phyloP scores from a whole-genome alignment of 768 basidiomycete species.

The Mycena venus region DNA sequence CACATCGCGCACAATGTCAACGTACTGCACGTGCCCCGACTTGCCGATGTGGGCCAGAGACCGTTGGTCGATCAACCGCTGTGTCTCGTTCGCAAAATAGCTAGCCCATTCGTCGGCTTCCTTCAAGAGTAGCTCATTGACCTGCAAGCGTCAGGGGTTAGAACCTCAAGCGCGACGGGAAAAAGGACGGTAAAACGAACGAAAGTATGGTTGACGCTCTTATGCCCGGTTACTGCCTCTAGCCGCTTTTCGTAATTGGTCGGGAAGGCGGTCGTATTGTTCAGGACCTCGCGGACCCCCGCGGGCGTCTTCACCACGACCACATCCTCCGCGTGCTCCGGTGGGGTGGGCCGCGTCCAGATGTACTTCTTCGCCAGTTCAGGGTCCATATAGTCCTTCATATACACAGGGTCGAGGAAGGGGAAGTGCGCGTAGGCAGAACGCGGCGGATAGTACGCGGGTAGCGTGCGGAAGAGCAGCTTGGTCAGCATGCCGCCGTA shows the following conservation, averaged over 20 bases:
- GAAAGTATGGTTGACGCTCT: conserved; percentile 39
- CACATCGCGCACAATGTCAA: conserved; percentile 79
- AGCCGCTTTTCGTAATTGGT: conserved; percentile 51
- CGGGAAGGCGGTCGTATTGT: conserved; percentile 42
- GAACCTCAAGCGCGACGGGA: not conserved
- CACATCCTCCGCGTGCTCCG: conserved; percentile 32
- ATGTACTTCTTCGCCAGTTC: conserved; percentile 61
- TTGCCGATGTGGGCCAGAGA: conserved; percentile 22
- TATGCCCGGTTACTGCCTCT: conserved; percentile 41
- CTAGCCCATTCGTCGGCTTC: conserved; percentile 5
- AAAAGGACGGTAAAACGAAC: conserved; percentile 23
- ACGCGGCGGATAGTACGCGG: conserved; percentile 73
- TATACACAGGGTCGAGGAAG: conserved; percentile 72
- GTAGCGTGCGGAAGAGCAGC: conserved; percentile 79
- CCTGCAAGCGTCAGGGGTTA: not conserved
- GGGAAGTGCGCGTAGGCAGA: conserved; percentile 87
- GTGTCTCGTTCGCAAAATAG: conserved; percentile 21
- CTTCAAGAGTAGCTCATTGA: not conserved
- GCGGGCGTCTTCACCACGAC: conserved; percentile 46
- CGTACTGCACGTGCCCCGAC: conserved; percentile 35
- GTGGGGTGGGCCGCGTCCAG: conserved; percentile 65
- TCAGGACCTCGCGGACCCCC: conserved; percentile 52
- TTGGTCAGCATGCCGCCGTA: conserved; percentile 83
- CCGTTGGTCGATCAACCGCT: conserved; percentile 18
- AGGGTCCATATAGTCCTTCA: conserved; percentile 56